Evolutionary conservation across 2,329 filamentous ascomycete species (phyloP).

Genomic region (Colletotrichum cereale): DNA sequence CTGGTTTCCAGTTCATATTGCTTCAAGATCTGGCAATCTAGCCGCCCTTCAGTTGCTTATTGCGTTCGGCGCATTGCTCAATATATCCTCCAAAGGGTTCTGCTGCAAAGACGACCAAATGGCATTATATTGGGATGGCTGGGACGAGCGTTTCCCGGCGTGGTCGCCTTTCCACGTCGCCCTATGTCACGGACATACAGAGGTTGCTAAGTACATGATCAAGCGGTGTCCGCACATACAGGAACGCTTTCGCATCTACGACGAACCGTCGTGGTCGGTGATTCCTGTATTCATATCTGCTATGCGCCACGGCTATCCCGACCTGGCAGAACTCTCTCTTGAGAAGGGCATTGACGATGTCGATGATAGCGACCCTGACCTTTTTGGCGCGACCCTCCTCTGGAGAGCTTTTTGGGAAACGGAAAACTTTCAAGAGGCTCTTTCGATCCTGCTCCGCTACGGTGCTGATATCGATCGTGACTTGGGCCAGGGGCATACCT

Average conservation of each 20-base stretch:
- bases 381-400: background rate
- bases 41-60: background rate
- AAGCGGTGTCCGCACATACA: background rate
- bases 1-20: conserved; percentile 11
- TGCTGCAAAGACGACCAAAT: background rate
- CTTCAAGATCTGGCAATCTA: background rate
- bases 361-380: background rate
- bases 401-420: conserved; percentile 9
- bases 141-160: background rate
- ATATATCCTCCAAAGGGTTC: background rate
- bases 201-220: background rate
- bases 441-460: background rate
- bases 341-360: background rate
- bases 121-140: background rate
- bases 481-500: conserved; percentile 4
- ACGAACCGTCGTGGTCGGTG: background rate
- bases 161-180: conserved; percentile 14
- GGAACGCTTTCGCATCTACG: background rate
- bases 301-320: background rate
- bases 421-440: background rate
- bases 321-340: background rate
- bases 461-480: conserved; percentile 15
- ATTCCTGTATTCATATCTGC: background rate
- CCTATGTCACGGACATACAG: background rate
- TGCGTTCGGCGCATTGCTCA: background rate